A percentile compares a stretch with the other conserved stretches of the same genome.
These are phyloP conservation scores for Pleurozium schreberi DNA, from an alignment of 225 moss, liverwort and hornwort genomes.

Conservation along the genomic window DNA sequence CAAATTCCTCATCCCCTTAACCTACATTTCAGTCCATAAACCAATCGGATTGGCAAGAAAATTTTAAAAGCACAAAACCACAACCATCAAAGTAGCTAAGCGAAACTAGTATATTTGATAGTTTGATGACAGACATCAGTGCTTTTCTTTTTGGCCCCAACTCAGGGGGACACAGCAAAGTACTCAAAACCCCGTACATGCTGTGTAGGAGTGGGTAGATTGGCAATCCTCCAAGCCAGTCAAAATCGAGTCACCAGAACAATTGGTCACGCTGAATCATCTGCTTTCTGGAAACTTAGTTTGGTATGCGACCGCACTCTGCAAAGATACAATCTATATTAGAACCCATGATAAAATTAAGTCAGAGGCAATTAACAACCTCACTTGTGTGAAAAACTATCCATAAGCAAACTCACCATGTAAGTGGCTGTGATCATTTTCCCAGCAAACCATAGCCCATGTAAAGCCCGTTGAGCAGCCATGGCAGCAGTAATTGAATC, in stretches of 20 bases:
- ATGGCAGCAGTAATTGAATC: constrained; percentile 68
- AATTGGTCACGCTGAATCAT: constrained; percentile 1
- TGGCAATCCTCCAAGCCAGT: constrained; percentile 18
- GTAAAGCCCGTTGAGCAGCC: constrained; percentile 86
- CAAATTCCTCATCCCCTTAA: constrained; percentile 33
- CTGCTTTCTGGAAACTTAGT: constrained; percentile 95
- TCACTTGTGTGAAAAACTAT: not conserved
- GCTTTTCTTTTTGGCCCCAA: constrained; percentile 24
- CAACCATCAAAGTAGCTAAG: constrained; percentile 31
- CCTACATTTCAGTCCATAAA: constrained; percentile 40
- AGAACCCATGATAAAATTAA: not conserved
- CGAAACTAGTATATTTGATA: constrained; percentile 24
- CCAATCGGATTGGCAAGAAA: constrained; percentile 39
- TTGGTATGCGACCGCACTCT: constrained; percentile 69
- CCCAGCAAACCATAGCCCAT: constrained; percentile 97
- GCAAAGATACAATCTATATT: constrained; percentile 2
- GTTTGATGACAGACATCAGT: constrained; percentile 27
- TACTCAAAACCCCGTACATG: constrained; percentile 21
- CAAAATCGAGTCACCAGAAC: constrained; percentile 18
- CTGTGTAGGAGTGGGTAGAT: constrained; percentile 8
- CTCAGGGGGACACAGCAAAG: constrained; percentile 30
- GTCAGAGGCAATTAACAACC: not conserved
- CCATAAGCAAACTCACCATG: constrained; percentile 39
- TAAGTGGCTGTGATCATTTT: constrained; percentile 98
- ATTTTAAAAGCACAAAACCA: constrained; percentile 13